These are phyloP conservation scores for Vicia sativa DNA, from an alignment of 306 rosid genomes.

Conservation along the genomic window DNA sequence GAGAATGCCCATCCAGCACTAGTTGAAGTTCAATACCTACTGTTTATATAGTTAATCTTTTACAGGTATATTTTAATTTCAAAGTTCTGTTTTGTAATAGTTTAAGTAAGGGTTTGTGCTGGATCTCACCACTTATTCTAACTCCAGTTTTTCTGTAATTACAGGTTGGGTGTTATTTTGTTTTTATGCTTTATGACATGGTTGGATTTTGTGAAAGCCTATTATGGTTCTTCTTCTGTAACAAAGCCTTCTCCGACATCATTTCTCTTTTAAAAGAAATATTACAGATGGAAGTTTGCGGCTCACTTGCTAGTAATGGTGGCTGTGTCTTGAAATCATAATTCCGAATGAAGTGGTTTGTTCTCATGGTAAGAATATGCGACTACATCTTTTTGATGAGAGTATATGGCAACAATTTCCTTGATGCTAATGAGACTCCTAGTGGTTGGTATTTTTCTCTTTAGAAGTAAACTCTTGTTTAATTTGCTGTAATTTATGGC, in stretches of 20 bases:
- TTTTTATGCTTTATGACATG: not conserved
- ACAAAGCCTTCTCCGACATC: not conserved
- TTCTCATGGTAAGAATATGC: slow-evolving; percentile 6
- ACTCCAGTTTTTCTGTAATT: not conserved
- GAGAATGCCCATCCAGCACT: slow-evolving; percentile 25
- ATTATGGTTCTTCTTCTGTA: not conserved
- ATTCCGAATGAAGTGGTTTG: not conserved
- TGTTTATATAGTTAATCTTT: slow-evolving; percentile 10
- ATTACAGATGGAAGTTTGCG: not conserved
- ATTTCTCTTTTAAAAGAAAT: not conserved
- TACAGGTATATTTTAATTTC: slow-evolving; percentile 13
- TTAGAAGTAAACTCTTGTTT: not conserved
- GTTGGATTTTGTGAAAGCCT: not conserved
- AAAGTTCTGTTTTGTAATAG: slow-evolving; percentile 1
- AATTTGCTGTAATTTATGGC: slow-evolving; percentile 6
- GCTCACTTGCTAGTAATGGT: not conserved
- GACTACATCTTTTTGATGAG: slow-evolving; percentile 1
- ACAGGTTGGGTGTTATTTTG: slow-evolving; percentile 9
- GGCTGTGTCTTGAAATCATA: slow-evolving; percentile 15
- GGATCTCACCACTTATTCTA: slow-evolving; percentile 6
- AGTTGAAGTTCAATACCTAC: not conserved
- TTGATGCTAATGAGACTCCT: not conserved
- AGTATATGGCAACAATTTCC: slow-evolving; percentile 1
- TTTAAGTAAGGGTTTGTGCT: not conserved
- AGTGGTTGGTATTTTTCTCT: not conserved